Percentiles rank a stretch among this genome's conserved stretches.
Evolutionary conservation across 2,329 filamentous ascomycete species (phyloP).

Genomic region (Helotiales sp.): DNA sequence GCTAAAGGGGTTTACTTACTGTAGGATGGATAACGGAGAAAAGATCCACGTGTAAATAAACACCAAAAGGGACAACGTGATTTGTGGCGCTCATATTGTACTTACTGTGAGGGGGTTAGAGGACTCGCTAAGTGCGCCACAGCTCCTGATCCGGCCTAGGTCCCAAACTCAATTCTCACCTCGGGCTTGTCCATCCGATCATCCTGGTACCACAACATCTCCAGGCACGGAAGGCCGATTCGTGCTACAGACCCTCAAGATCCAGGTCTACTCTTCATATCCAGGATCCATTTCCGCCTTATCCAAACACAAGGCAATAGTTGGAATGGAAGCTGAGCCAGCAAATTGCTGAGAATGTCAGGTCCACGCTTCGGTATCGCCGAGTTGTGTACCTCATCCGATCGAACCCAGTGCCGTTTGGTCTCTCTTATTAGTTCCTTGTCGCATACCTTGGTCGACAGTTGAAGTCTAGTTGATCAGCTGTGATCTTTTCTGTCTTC

Average conservation of each 20-base stretch:
- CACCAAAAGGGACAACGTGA: neutral
- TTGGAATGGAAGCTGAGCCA: neutral
- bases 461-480: neutral
- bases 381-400: constrained; percentile 14
- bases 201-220: neutral
- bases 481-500: neutral
- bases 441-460: neutral
- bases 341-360: neutral
- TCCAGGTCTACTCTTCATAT: neutral
- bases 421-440: neutral
- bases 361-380: neutral
- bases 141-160: neutral
- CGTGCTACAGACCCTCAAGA: neutral
- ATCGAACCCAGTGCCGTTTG: neutral
- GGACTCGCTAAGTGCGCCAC: neutral
- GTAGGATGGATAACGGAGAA: neutral
- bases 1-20: too few species aligned
- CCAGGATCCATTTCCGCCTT: neutral
- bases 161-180: neutral
- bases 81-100: neutral
- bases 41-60: neutral
- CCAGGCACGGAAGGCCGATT: neutral
- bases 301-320: constrained; percentile 2
- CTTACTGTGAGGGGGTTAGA: neutral
- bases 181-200: neutral